Conservation (phyloP, 2,329 filamentous ascomycete species). For the Fusarium lateritium region DNA sequence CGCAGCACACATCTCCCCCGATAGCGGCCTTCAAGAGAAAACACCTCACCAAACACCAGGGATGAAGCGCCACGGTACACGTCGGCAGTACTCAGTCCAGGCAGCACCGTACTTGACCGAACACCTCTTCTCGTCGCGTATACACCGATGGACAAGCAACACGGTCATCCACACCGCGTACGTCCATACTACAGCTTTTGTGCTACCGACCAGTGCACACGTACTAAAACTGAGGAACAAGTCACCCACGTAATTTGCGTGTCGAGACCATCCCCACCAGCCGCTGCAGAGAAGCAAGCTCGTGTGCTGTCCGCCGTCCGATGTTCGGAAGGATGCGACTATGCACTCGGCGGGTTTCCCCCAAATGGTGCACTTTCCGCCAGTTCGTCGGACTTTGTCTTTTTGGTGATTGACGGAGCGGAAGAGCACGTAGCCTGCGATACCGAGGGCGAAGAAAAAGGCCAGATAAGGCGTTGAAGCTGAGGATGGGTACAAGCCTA, state of each 20-base stretch:
- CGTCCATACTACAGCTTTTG: conserved; percentile 59
- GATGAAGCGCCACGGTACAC: conserved; percentile 59
- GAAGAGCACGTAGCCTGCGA: conserved; percentile 60
- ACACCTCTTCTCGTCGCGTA: conserved; percentile 62
- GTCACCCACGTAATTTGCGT: conserved; percentile 51
- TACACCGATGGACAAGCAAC: conserved; percentile 61
- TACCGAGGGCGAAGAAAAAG: conserved; percentile 40
- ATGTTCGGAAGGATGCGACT: conserved; percentile 57
- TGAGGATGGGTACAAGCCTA: conserved; percentile 58
- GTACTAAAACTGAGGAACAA: conserved; percentile 54
- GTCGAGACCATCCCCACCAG: conserved; percentile 52
- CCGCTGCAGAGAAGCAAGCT: conserved; percentile 50
- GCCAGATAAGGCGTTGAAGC: conserved; percentile 45
- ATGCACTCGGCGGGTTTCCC: conserved; percentile 58
- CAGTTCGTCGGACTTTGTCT: conserved; percentile 57
- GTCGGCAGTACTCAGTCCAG: conserved; percentile 61
- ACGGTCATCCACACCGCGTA: conserved; percentile 62
- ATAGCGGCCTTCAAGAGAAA: accelerated
- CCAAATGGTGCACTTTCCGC: conserved; percentile 60
- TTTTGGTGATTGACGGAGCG: conserved; percentile 63
- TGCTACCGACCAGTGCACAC: conserved; percentile 59
- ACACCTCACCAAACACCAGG: conserved; percentile 50
- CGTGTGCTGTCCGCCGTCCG: conserved; percentile 58
- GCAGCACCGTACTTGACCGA: conserved; percentile 60
- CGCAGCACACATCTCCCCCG: too few relatives aligned